Base-by-base conservation (phyloP, 345 rosid species). In the Acer saccharum region DNA sequence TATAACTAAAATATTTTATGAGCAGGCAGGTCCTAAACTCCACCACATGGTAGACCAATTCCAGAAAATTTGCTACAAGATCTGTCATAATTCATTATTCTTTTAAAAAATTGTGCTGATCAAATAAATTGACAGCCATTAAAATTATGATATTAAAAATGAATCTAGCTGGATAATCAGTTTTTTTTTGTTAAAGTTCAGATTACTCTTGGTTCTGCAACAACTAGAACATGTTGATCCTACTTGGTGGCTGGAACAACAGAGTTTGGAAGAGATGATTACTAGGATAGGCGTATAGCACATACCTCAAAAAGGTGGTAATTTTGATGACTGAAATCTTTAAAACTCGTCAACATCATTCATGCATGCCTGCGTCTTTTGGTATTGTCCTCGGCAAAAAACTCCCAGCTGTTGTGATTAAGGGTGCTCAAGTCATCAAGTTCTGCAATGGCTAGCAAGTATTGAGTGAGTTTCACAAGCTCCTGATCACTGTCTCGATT, bases 381-480 rank as follows among this genome's bases (percentile, higher is more conserved):
- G 77, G 83, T 25, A 69, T 43, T 84, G 73, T 90, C 97, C 72
- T 90, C 92, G 0, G 86, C 55, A 68, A 86, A 92, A 14, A 80
- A 83, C 66, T 96, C 97, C 98, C 99, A 96, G 39, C 82, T 83
- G 71, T 67, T 75, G 79, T 96, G 99, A 81, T 96, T 94, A 71
- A 94, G 89, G 63, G 79, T 65, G 77, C 95, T 90, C 74, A 93
- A 61, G 83, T 93, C 95, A 61, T 91, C 90, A 52, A 90, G 88
- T 18, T 92, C 99, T 20, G 98, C 97, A 82, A 96, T 90, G 29
- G 97, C 89, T 67, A 94, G 90, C 86, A 96, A 85, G 86, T 92
- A 96, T 41, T 84, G 93, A 43, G 97, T 91, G 83, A 96, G 94
- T 86, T 89, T 89, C 64, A 88, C 86, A 54, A 94, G 97, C 88